phyloP scores from a whole-genome alignment of 2,329 filamentous ascomycete species.

The Berkeleyomyces rouxiae region DNA sequence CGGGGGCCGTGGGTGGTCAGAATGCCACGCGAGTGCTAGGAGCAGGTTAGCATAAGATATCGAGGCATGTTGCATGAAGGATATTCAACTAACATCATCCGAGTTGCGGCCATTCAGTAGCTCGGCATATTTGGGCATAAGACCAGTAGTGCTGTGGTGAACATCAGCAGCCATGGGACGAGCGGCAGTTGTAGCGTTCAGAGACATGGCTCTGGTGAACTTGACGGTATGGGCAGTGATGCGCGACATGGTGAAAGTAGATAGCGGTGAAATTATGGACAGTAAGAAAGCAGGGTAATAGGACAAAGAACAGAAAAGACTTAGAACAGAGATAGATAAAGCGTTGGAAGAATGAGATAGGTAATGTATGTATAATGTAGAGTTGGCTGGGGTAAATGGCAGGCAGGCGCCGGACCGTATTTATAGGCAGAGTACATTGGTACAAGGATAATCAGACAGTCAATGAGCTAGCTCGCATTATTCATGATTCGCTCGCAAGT shows the following conservation, averaged over 20 bases:
- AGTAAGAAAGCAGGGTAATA: neutral
- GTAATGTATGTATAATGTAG: neutral
- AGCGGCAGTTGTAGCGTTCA: slow-evolving; percentile 26
- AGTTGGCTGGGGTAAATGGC: neutral
- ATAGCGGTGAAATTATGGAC: neutral
- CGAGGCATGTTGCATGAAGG: neutral
- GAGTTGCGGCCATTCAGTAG: slow-evolving; percentile 22
- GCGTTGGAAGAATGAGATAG: neutral
- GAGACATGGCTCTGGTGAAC: slow-evolving; percentile 26
- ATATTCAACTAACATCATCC: slow-evolving; percentile 25
- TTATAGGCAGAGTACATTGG: neutral
- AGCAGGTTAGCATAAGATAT: neutral
- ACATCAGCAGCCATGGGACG: slow-evolving; percentile 22
- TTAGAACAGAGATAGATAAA: neutral
- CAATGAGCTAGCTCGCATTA: neutral
- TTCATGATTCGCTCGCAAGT: neutral
- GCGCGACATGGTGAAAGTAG: slow-evolving; percentile 28
- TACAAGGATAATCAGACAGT: neutral
- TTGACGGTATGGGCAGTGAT: slow-evolving; percentile 33
- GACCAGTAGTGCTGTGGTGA: slow-evolving; percentile 22
- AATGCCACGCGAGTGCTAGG: slow-evolving; percentile 24
- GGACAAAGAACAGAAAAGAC: neutral
- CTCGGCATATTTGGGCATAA: slow-evolving; percentile 33
- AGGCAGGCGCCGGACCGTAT: neutral
- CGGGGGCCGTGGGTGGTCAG: slow-evolving; percentile 32